phyloP scores from a whole-genome alignment of 371 early-diverging fungal species.

The Enterospora canceri region DNA sequence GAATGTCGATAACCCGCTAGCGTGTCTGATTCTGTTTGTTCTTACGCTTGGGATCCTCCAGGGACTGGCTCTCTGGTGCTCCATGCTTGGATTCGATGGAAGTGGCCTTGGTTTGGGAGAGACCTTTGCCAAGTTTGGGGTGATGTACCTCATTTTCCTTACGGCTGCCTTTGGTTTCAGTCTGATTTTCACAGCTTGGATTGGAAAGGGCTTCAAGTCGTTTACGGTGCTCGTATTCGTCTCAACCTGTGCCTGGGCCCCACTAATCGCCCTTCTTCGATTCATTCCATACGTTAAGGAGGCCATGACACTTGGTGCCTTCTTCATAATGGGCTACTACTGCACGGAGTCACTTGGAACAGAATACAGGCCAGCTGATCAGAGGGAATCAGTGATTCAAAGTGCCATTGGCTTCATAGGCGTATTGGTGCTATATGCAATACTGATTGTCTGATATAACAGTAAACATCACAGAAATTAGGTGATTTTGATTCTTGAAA shows the following conservation, averaged over 20 bases:
- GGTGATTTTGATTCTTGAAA: too few relatives aligned
- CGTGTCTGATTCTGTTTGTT: neutral
- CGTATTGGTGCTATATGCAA: neutral
- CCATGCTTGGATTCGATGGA: neutral
- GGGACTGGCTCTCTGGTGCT: neutral
- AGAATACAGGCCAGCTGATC: neutral
- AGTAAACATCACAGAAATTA: too few relatives aligned
- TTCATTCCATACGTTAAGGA: neutral
- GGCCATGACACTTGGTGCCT: neutral
- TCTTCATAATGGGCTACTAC: slow-evolving; percentile 1
- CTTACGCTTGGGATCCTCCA: neutral
- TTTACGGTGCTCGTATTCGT: neutral
- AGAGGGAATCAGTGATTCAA: neutral
- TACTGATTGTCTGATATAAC: neutral
- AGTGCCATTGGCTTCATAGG: neutral
- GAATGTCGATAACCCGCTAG: neutral
- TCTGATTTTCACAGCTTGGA: neutral
- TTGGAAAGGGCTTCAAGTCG: neutral
- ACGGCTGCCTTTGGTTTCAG: neutral
- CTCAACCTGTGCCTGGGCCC: neutral
- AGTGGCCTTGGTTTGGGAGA: neutral
- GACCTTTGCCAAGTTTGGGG: neutral
- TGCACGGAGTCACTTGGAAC: neutral
- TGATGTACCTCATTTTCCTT: neutral
- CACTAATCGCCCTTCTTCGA: neutral